Evolutionary conservation across 179 eudicot genomes (phyloP).

Genomic region (Monotropa hypopitys): DNA sequence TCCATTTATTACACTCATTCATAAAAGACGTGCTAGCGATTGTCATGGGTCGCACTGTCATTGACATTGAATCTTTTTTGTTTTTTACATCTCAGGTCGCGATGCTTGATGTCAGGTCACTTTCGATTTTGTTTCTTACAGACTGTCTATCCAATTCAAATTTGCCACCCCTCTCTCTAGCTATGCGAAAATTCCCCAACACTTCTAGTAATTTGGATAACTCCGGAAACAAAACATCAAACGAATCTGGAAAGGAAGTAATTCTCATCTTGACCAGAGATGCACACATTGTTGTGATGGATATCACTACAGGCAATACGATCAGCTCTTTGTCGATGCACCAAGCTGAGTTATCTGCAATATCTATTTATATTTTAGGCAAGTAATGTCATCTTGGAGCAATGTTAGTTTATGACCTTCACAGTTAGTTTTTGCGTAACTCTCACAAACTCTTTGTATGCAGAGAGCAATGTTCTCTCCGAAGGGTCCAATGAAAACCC

Average conservation of each 20-base stretch:
- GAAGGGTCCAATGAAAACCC: slow-evolving; percentile 28
- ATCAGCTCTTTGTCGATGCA: slow-evolving; percentile 35
- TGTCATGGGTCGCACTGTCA: neutral
- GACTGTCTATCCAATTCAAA: slow-evolving; percentile 36
- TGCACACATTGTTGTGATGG: slow-evolving; percentile 36
- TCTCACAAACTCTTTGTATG: slow-evolving; percentile 6
- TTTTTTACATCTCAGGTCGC: slow-evolving; percentile 48
- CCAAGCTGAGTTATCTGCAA: slow-evolving; percentile 34
- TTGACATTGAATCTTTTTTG: neutral
- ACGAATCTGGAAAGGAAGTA: slow-evolving; percentile 34
- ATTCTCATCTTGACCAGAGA: slow-evolving; percentile 46
- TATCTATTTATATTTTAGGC: slow-evolving; percentile 72
- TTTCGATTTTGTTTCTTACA: slow-evolving; percentile 49
- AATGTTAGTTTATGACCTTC: neutral
- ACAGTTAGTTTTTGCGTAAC: neutral
- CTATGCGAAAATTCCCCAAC: slow-evolving; percentile 25
- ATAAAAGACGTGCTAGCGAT: neutral
- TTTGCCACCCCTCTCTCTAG: slow-evolving; percentile 46
- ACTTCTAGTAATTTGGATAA: slow-evolving; percentile 23
- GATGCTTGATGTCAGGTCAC: slow-evolving; percentile 49
- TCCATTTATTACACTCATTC: neutral
- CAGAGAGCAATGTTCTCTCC: slow-evolving; percentile 25
- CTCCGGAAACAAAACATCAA: slow-evolving; percentile 21
- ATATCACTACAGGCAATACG: slow-evolving; percentile 45
- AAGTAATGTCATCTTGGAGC: slow-evolving; percentile 25